Conservation (phyloP, 2,329 filamentous ascomycete genomes). For the Zymoseptoria crescenta region DNA sequence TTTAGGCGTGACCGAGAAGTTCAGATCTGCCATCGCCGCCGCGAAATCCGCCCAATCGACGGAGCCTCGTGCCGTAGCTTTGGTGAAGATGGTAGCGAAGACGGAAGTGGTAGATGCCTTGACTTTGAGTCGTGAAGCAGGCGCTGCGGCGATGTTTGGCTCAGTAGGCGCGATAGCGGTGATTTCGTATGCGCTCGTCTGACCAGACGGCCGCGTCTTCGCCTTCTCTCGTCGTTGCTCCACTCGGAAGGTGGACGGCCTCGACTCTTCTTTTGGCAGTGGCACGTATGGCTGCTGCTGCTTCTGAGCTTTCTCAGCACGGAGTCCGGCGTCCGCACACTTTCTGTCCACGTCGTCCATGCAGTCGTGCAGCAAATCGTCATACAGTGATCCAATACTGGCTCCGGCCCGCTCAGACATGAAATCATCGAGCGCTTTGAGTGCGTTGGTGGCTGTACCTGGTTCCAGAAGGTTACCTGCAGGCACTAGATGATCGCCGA, state of each 20-base stretch:
- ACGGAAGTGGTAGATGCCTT: constrained; percentile 10
- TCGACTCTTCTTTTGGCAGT: constrained; percentile 1
- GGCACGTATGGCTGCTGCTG: constrained; percentile 7
- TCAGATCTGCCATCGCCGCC: constrained; percentile 12
- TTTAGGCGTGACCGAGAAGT: constrained; percentile 12
- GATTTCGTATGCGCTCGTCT: constrained; percentile 6
- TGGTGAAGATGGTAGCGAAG: constrained; percentile 11
- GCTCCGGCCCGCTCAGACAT: constrained; percentile 2
- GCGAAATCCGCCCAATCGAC: constrained; percentile 11
- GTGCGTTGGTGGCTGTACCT: constrained; percentile 1
- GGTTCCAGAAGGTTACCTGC: constrained; percentile 6
- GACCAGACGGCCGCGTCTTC: constrained; percentile 7
- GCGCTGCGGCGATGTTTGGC: constrained; percentile 1
- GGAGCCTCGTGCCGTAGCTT: constrained; percentile 7
- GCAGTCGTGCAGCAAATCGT: constrained; percentile 7
- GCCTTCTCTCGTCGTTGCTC: constrained; percentile 11
- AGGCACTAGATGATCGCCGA: constrained; percentile 8
- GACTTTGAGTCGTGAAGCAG: constrained; percentile 8
- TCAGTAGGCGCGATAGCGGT: constrained; percentile 3
- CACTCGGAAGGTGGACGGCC: constrained; percentile 2
- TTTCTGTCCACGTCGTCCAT: constrained; percentile 8
- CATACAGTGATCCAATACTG: constrained; percentile 5
- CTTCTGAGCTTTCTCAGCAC: constrained; percentile 5
- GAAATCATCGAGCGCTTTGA: constrained; percentile 8
- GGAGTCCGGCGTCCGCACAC: constrained; percentile 6